phyloP scores from a whole-genome alignment of 108 stramenopile genomes.

The Pelagomonas calceolata region DNA sequence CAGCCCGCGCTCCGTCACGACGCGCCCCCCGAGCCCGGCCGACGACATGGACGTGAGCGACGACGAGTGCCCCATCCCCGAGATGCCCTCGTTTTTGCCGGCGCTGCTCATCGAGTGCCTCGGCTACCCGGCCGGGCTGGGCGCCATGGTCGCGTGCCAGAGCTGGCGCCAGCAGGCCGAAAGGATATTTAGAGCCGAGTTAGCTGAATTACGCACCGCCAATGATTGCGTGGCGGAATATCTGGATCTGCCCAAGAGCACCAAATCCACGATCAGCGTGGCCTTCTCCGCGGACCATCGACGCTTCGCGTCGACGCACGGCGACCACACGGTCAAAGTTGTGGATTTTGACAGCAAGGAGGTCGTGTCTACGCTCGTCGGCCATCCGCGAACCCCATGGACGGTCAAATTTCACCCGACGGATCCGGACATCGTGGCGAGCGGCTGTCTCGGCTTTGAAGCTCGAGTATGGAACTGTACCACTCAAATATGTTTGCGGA shows the following conservation, averaged over 20 bases:
- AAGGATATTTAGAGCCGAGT: neutral
- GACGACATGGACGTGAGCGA: no score
- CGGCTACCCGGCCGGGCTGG: neutral
- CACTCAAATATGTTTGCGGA: constrained; percentile 16
- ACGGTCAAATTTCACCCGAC: constrained; percentile 86
- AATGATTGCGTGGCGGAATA: neutral
- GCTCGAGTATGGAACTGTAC: constrained; percentile 81
- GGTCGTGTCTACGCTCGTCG: constrained; percentile 57
- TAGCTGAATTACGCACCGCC: neutral
- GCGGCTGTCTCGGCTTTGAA: constrained; percentile 85
- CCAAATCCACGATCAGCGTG: constrained; percentile 20
- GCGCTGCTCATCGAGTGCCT: neutral
- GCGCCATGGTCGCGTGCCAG: neutral
- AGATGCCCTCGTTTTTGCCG: neutral
- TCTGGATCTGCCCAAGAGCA: neutral
- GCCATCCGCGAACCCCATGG: constrained; percentile 97
- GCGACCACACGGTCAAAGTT: constrained; percentile 98
- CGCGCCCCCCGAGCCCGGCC: no score
- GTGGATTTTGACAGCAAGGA: constrained; percentile 40
- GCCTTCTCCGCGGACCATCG: constrained; percentile 15
- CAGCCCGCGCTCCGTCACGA: no score
- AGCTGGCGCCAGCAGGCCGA: neutral
- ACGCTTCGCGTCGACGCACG: constrained; percentile 84
- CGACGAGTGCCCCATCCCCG: neutral
- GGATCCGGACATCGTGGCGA: constrained; percentile 61